Evolutionary conservation across 176 grass and related monocot genomes (phyloP).

Genomic region (Stipa capillata): DNA sequence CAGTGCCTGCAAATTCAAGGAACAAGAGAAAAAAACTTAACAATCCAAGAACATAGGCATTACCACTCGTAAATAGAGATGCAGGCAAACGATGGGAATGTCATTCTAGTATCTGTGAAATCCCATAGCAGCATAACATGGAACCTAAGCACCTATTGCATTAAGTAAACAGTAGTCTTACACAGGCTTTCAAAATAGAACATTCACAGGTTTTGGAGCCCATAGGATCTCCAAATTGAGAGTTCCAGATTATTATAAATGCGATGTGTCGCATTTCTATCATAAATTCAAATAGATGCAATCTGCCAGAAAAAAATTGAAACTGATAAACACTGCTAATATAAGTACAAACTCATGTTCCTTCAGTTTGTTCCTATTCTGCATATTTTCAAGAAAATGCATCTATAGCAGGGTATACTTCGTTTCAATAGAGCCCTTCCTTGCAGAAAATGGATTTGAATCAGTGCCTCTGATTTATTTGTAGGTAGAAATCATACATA

Average conservation of each 20-base stretch:
- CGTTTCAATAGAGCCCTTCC: not conserved
- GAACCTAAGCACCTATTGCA: not conserved
- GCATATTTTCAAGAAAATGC: not conserved
- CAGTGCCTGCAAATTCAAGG: conserved; percentile 50
- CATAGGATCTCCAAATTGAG: not conserved
- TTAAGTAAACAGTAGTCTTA: not conserved
- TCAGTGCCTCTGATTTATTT: too few relatives aligned
- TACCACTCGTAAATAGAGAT: not conserved
- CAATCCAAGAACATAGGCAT: not conserved
- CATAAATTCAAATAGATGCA: not conserved
- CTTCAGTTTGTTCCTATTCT: not conserved
- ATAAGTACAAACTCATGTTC: not conserved
- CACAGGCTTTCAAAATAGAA: not conserved
- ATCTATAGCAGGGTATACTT: not conserved
- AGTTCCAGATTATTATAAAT: not conserved
- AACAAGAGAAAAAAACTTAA: not conserved
- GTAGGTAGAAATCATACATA: too few relatives aligned
- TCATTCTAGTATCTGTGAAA: not conserved
- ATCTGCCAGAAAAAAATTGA: not conserved
- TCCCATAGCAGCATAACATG: not conserved
- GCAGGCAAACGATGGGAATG: not conserved
- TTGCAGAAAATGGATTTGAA: conserved; percentile 56
- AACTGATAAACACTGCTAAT: not conserved
- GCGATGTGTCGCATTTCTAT: not conserved
- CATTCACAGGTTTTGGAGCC: not conserved